These are phyloP conservation scores for Pseudoturritis turrita DNA, from an alignment of 345 rosid genomes.

Conservation along the genomic window DNA sequence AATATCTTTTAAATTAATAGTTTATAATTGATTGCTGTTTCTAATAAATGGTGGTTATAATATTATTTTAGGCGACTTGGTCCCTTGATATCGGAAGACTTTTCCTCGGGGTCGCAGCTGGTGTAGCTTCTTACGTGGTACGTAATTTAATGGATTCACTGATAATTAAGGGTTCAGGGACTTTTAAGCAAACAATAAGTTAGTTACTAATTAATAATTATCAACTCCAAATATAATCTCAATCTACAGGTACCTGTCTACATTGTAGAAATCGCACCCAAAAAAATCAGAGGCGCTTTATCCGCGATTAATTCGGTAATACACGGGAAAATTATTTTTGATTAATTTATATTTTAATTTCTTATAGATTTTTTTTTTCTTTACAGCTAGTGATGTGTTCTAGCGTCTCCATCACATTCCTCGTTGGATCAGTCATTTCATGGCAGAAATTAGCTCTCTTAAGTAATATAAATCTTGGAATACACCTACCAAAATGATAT, in stretches of 20 bases:
- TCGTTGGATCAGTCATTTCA: conserved; percentile 57
- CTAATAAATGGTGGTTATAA: background rate
- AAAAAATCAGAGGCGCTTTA: conserved; percentile 65
- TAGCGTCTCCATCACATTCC: conserved; percentile 58
- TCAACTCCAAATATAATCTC: background rate
- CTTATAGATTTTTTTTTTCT: background rate
- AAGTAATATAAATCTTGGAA: conserved; percentile 36
- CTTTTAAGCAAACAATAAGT: background rate
- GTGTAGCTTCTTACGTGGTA: conserved; percentile 81
- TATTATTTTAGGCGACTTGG: conserved; percentile 43
- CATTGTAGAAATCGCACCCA: conserved; percentile 87
- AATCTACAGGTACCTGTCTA: conserved; percentile 59
- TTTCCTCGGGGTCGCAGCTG: conserved; percentile 69
- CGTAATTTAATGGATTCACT: background rate
- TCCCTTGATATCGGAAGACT: conserved; percentile 69
- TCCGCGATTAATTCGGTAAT: conserved; percentile 49
- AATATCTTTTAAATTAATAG: background rate
- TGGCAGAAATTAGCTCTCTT: conserved; percentile 69
- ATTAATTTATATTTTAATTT: background rate
- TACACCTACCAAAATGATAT: background rate
- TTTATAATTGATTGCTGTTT: background rate
- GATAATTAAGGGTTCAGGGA: background rate
- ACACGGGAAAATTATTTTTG: background rate
- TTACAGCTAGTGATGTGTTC: conserved; percentile 68
- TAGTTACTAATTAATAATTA: background rate